Percentiles rank a stretch among this genome's conserved stretches.
Conservation (phyloP, 768 basidiomycete species). For the Lepiota brunneoincarnata region DNA sequence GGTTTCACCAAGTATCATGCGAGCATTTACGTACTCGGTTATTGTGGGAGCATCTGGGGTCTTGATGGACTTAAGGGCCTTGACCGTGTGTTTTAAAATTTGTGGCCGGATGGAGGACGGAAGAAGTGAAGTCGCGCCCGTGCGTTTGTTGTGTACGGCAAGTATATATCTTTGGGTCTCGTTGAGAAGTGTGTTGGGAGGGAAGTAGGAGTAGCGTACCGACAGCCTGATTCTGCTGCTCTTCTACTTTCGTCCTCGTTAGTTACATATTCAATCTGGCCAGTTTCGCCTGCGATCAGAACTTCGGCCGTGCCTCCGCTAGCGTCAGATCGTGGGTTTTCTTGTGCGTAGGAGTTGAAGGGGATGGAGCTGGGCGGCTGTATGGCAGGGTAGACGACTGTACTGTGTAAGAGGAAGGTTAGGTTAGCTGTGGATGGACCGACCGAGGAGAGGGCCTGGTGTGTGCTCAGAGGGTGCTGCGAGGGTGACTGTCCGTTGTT, state of each 20-base stretch:
- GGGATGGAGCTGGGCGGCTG: constrained; percentile 53
- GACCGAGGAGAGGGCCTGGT: constrained; percentile 39
- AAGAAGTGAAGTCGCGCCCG: constrained; percentile 66
- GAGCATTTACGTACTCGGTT: constrained; percentile 56
- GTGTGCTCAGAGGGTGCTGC: constrained; percentile 26
- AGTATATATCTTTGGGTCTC: constrained; percentile 65
- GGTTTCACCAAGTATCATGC: constrained; percentile 81
- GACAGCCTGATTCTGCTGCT: constrained; percentile 59
- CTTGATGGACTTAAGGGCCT: constrained; percentile 70
- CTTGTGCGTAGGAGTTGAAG: constrained; percentile 59
- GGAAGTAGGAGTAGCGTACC: constrained; percentile 41
- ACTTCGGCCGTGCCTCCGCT: constrained; percentile 29
- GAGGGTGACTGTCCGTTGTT: constrained; percentile 25
- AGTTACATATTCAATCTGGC: constrained; percentile 78
- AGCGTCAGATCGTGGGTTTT: constrained; percentile 31
- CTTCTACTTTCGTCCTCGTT: constrained; percentile 49
- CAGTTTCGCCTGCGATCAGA: constrained; percentile 81
- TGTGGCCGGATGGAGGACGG: constrained; percentile 63
- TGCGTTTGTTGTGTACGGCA: constrained; percentile 77
- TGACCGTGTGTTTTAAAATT: constrained; percentile 75
- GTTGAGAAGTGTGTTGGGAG: constrained; percentile 2
- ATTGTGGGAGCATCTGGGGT: constrained; percentile 48
- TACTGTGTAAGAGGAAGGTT: not conserved
- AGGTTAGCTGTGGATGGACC: constrained; percentile 9
- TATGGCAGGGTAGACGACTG: constrained; percentile 58